A percentile compares a stretch with the other conserved stretches of the same genome.
These are phyloP conservation scores for Fraxinus sp. DNA, from an alignment of 305 asterid genomes.

Conservation along the genomic window DNA sequence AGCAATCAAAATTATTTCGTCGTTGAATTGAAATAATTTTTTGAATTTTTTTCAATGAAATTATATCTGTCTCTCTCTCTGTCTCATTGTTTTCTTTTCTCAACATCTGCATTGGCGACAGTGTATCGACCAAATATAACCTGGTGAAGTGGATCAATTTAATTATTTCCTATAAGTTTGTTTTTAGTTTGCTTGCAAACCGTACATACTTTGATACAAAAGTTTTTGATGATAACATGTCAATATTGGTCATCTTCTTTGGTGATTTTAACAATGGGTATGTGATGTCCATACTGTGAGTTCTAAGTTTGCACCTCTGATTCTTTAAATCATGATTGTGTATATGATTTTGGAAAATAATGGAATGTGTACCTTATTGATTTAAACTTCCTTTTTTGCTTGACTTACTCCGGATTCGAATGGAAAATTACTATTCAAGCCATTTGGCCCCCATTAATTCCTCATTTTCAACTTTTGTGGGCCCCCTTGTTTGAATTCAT, in stretches of 20 bases:
- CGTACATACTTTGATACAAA: neutral
- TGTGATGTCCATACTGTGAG: neutral
- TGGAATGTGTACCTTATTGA: neutral
- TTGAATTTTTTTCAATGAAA: neutral
- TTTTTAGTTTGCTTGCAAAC: neutral
- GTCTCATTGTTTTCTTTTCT: neutral
- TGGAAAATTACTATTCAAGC: neutral
- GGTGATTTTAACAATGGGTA: neutral
- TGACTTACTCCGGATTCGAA: neutral
- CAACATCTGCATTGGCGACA: neutral
- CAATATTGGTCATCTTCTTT: neutral
- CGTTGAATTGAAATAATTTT: neutral
- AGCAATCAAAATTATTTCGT: neutral
- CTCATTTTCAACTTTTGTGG: neutral
- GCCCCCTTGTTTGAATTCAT: neutral
- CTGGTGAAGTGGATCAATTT: conserved; percentile 96
- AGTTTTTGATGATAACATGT: neutral
- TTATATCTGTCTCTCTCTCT: neutral
- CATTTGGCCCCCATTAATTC: neutral
- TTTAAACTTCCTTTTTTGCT: conserved; percentile 14
- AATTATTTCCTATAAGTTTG: conserved; percentile 34
- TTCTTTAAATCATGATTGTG: neutral
- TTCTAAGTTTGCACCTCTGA: neutral
- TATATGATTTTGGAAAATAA: neutral
- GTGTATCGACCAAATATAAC: conserved; percentile 15